Evolutionary conservation across 345 rosid species (phyloP).

Genomic region (Eucalyptus regnans): DNA sequence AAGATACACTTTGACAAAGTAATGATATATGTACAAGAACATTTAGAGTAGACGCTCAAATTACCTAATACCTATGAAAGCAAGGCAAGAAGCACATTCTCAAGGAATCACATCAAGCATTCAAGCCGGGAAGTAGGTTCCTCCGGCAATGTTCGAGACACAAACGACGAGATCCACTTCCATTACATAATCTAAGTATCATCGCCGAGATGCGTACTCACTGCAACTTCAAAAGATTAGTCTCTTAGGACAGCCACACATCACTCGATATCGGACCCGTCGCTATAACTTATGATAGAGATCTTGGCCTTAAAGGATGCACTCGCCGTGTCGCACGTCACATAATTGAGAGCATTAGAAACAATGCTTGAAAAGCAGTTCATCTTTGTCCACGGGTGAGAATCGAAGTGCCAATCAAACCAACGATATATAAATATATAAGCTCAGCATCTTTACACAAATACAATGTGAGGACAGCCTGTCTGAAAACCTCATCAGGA

Average conservation of each 20-base stretch:
- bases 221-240: not conserved
- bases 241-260: not conserved
- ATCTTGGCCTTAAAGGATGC: not conserved
- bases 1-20: not conserved
- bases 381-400: not conserved
- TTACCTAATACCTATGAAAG: not conserved
- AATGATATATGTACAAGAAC: not conserved
- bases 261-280: not conserved
- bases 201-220: not conserved
- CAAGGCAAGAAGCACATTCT: not conserved
- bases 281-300: not conserved
- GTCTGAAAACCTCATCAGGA: not conserved
- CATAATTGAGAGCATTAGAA: not conserved
- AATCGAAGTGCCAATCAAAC: not conserved
- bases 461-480: not conserved
- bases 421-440: not conserved
- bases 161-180: not conserved
- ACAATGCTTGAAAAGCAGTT: not conserved
- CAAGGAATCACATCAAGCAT: not conserved
- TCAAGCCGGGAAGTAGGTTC: not conserved
- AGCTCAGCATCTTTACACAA: not conserved
- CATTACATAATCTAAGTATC: not conserved
- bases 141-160: not conserved
- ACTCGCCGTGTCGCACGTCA: not conserved
- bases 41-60: not conserved